phyloP scores from a whole-genome alignment of 2,329 filamentous ascomycete genomes.

The Fonsecaea multimorphosa region DNA sequence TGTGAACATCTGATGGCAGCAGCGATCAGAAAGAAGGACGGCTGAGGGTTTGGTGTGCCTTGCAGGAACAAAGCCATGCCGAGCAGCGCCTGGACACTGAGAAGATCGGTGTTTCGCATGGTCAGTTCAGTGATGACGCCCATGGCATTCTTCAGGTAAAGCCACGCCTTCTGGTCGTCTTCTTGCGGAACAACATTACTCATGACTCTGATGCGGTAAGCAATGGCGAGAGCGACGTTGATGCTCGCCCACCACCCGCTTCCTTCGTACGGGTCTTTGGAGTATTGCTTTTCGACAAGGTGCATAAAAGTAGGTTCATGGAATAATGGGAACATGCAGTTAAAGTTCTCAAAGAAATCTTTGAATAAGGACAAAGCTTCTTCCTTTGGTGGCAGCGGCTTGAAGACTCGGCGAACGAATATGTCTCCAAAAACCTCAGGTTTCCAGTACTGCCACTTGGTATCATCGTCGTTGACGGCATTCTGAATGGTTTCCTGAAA shows the following conservation, averaged over 20 bases:
- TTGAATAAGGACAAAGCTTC: slow-evolving; percentile 86
- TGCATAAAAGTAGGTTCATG: slow-evolving; percentile 99
- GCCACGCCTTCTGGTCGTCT: slow-evolving; percentile 94
- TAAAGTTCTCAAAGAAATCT: slow-evolving; percentile 98
- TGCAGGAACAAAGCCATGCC: slow-evolving; percentile 95
- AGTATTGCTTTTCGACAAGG: slow-evolving; percentile 91
- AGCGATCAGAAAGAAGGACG: slow-evolving; percentile 87
- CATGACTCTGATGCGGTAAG: slow-evolving; percentile 91
- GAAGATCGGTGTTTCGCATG: slow-evolving; percentile 92
- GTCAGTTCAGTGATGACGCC: slow-evolving; percentile 89
- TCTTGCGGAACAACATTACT: slow-evolving; percentile 88
- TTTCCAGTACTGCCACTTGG: slow-evolving; percentile 97
- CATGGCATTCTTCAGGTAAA: slow-evolving; percentile 95
- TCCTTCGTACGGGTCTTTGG: slow-evolving; percentile 86
- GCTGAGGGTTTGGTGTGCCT: slow-evolving; percentile 94
- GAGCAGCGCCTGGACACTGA: slow-evolving; percentile 91
- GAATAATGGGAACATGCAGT: slow-evolving; percentile 97
- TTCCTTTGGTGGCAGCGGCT: slow-evolving; percentile 79
- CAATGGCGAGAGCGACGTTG: slow-evolving; percentile 91
- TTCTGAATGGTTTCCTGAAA: slow-evolving; percentile 95
- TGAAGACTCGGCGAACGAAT: slow-evolving; percentile 83
- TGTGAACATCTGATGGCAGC: slow-evolving; percentile 89
- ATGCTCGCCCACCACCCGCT: slow-evolving; percentile 99
- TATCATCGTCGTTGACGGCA: slow-evolving; percentile 74
- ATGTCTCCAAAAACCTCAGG: slow-evolving; percentile 96